Evolutionary conservation across 257 asterid genomes (phyloP), one percentile per base, ranked within the genome.

Genomic region (Avicennia marina): DNA sequence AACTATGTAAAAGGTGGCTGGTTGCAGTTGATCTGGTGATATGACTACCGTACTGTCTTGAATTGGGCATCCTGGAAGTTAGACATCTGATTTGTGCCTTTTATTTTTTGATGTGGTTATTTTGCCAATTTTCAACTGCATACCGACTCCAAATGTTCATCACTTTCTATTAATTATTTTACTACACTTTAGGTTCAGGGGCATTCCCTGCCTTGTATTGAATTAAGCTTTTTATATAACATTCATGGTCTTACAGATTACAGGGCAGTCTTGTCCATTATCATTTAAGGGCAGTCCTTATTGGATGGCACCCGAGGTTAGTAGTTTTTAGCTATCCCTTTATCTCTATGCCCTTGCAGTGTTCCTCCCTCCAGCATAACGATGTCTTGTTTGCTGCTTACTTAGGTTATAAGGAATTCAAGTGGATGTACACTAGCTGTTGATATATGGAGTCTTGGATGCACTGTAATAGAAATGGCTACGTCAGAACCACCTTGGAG

Each of bases 301-400:
- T 68, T 93, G 99, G 99, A 93, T 93, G 99, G 99, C 99, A 36
- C 99, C 99, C 6, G 99, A 93, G 97, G 99, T 91, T 63, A 50
- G 81, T 32, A 21, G 19, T 45, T 25, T 29, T 32, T 33, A 46
- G 15, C 26, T 56, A n/a, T 17, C 29, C 55, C 32, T 26, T 49
- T 21, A 24, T 17, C 29, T 58, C 32, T 26, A 43, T 21, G 22
- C 33, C 56, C 51, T 57, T 49, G 26, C 19, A 40, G 44, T 21
- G 32, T 66, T 25, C 54, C 50, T 49, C 43, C 25, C 18, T 13
- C 65, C 53, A 22, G 22, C 54, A 25, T 54, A 32, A 38, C 33
- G 18, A 11, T 49, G 18, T 36, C 5, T 40, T 54, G 18, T 53
- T 51, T 63, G 58, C 60, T 65, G 41, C 41, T 64, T 33, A 15